phyloP scores from a whole-genome alignment of 2,329 filamentous ascomycete species.

The Claviceps paspali region DNA sequence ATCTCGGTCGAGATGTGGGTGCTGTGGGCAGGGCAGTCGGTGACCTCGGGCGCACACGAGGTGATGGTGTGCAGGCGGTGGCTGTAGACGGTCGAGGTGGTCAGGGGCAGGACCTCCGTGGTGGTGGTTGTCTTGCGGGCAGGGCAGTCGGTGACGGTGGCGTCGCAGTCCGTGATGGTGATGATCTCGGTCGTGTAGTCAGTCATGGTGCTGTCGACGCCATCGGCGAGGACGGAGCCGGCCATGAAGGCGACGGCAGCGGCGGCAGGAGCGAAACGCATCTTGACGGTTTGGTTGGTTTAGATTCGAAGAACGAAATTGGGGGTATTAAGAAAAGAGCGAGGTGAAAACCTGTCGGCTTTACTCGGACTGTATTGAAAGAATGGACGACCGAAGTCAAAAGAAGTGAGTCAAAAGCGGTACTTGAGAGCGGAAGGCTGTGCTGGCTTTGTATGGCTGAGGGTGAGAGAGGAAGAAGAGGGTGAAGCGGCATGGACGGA shows the following conservation, averaged over 20 bases:
- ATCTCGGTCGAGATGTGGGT: slow-evolving; percentile 21
- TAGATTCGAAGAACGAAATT: no score
- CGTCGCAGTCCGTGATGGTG: slow-evolving; percentile 47
- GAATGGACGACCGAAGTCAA: slow-evolving; percentile 46
- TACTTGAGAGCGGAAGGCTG: slow-evolving; percentile 23
- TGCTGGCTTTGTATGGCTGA: slow-evolving; percentile 32
- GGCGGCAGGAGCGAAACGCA: slow-evolving; percentile 42
- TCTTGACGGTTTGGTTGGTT: slow-evolving; percentile 31
- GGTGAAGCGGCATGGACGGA: slow-evolving; percentile 12
- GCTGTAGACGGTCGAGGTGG: slow-evolving; percentile 39
- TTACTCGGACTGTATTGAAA: slow-evolving; percentile 27
- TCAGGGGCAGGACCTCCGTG: slow-evolving; percentile 25
- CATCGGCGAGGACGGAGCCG: slow-evolving; percentile 16
- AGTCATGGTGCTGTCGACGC: slow-evolving; percentile 22
- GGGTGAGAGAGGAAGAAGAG: slow-evolving; percentile 16
- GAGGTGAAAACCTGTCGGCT: no score
- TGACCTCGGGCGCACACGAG: slow-evolving; percentile 42
- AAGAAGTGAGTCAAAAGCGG: slow-evolving; percentile 23
- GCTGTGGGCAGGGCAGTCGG: slow-evolving; percentile 41
- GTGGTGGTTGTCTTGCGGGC: slow-evolving; percentile 23
- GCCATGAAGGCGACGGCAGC: slow-evolving; percentile 21
- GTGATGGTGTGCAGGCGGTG: slow-evolving; percentile 47
- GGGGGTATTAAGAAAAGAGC: no score
- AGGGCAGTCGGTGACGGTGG: slow-evolving; percentile 47
- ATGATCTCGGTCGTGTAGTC: slow-evolving; percentile 42